Base-by-base conservation (phyloP, 164 flowering plant species). In the Vitis amurensis region DNA sequence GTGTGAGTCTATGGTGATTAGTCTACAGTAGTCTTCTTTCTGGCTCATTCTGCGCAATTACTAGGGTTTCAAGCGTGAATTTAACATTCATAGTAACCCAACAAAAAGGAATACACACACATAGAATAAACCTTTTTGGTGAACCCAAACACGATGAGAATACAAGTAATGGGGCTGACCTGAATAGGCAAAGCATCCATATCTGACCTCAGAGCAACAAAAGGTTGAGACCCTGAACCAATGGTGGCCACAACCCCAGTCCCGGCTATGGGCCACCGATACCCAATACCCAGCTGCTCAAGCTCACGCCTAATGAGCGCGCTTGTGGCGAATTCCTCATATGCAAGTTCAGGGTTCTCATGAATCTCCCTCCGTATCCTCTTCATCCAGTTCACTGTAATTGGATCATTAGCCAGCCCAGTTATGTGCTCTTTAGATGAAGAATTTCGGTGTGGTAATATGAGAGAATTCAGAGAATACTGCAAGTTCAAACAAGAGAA, bases 141-240 rank as follows among this genome's bases (percentile, higher is more conserved):
- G 44, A 37, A 23, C 27, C 44, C 44, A 37, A 37, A 23, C 27
- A 23, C 27, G 27, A 23, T 23, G 4, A 37, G 44, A 3, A 37
- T 19, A 57, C 60, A 3, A 57, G 8, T 57, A 53, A 37, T 6
- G 14, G 17, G 12, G 29, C 70, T 12, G 9, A 89, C 93, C 91
- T 89, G 88, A 65, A 89, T 85, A 27, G 91, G 89, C 77, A 89
- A 67, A 68, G 93, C 93, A 74, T 89, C 93, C 93, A 89, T 89
- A 56, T 89, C 93, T 4, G 88, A 91, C 74, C 93, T 85, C 2
- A 89, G 82, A 56, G 88, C 93, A 61, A 89, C 86, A 71, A 84
- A 86, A 11, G 91, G 93, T 0, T 84, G 82, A 14, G 77, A 73
- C 11, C 89, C 91, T 23, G 87, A 74, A 17, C 96, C 96, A 72